Evolutionary conservation across 164 flowering plant genomes (phyloP).

Genomic region (Santalum album): DNA sequence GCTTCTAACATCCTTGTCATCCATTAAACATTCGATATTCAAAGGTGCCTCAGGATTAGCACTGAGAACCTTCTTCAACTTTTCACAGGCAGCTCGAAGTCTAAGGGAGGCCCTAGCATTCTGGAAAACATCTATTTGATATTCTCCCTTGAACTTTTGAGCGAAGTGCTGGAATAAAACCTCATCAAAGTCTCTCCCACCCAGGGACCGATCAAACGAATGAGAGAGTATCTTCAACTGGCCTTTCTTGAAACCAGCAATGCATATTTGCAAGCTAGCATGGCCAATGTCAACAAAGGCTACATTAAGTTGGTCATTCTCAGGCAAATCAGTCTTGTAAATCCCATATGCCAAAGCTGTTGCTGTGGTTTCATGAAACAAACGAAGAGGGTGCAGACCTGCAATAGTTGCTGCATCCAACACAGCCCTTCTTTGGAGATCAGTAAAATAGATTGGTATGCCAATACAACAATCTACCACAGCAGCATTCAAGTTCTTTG

Average conservation of each 20-base stretch:
- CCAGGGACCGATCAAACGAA: conserved; percentile 61
- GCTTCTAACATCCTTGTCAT: conserved; percentile 89
- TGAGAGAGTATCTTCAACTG: conserved; percentile 71
- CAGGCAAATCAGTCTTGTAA: conserved; percentile 87
- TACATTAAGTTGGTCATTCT: conserved; percentile 71
- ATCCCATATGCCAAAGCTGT: conserved; percentile 92
- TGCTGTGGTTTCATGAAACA: conserved; percentile 84
- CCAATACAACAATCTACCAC: conserved; percentile 96
- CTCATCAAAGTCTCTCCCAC: conserved; percentile 92
- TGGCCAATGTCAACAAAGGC: conserved; percentile 88
- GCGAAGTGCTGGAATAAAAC: conserved; percentile 74
- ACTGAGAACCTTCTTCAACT: conserved; percentile 81
- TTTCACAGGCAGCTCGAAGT: conserved; percentile 72
- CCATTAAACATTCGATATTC: conserved; percentile 92
- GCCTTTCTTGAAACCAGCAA: conserved; percentile 82
- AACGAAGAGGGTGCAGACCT: conserved; percentile 68
- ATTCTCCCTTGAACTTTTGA: conserved; percentile 61
- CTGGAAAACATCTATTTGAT: conserved; percentile 68
- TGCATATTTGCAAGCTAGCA: conserved; percentile 83
- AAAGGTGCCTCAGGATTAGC: conserved; percentile 86
- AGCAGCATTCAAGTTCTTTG: conserved; percentile 85
- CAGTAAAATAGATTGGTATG: conserved; percentile 83
- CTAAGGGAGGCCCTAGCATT: conserved; percentile 79
- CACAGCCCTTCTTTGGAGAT: conserved; percentile 85
- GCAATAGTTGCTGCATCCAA: conserved; percentile 91